Percentiles rank a stretch among this genome's conserved stretches.
Conservation (phyloP, 1,139 yeast species). For the Suhomyces coccinellae region DNA sequence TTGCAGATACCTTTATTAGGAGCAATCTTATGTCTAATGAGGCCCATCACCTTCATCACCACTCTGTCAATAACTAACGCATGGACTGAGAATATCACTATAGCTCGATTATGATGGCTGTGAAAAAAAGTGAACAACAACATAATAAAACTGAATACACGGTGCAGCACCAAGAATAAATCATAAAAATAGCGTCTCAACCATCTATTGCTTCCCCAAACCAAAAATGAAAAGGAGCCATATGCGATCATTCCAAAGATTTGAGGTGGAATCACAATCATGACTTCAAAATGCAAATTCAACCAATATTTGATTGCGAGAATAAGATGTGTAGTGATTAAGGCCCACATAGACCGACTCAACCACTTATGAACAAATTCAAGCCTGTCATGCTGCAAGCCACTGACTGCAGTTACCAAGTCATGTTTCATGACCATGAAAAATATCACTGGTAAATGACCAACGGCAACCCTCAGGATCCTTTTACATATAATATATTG, state of each 20-base stretch:
- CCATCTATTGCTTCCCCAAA: slow-evolving; percentile 38
- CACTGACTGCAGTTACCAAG: slow-evolving; percentile 40
- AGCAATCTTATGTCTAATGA: slow-evolving; percentile 34
- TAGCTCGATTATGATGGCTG: slow-evolving; percentile 34
- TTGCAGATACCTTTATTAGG: slow-evolving; percentile 44
- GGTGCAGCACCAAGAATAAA: slow-evolving; percentile 45
- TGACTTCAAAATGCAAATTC: slow-evolving; percentile 34
- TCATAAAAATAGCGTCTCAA: slow-evolving; percentile 46
- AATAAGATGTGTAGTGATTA: slow-evolving; percentile 40
- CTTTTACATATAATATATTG: slow-evolving; percentile 45
- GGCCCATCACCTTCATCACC: slow-evolving; percentile 28
- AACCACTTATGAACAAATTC: slow-evolving; percentile 47
- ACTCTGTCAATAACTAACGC: slow-evolving; percentile 47
- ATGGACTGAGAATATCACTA: slow-evolving; percentile 46
- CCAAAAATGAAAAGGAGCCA: slow-evolving; percentile 36
- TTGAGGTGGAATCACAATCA: slow-evolving; percentile 51
- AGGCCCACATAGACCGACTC: slow-evolving; percentile 39
- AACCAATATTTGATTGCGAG: slow-evolving; percentile 44
- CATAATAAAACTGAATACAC: slow-evolving; percentile 45
- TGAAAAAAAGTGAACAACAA: slow-evolving; percentile 46
- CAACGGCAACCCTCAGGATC: slow-evolving; percentile 43
- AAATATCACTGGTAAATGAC: slow-evolving; percentile 42
- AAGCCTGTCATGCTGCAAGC: slow-evolving; percentile 44
- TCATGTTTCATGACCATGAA: slow-evolving; percentile 43
- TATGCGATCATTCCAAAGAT: slow-evolving; percentile 52